Percentiles rank a stretch among this genome's conserved stretches.
These are phyloP conservation scores for Kazachstania psychrophila DNA, from an alignment of 805 yeast species.

Conservation along the genomic window DNA sequence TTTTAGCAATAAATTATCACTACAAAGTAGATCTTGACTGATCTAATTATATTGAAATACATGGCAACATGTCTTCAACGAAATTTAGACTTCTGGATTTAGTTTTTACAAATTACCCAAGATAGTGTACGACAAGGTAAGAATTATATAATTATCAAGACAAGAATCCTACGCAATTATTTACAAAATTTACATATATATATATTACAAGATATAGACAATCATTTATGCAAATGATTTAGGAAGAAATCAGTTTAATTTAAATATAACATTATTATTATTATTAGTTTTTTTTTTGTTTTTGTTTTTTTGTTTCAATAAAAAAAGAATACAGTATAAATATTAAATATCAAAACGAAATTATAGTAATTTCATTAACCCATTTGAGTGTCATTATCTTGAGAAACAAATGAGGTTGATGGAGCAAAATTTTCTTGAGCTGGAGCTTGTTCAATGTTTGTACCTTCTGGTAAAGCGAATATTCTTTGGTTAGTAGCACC, in stretches of 20 bases:
- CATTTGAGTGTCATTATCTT: slow-evolving; percentile 25
- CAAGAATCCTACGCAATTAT: no score
- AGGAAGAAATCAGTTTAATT: not conserved
- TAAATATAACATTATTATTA: slow-evolving; percentile 5
- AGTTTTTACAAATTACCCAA: no score
- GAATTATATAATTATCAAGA: no score
- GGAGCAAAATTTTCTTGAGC: slow-evolving; percentile 31
- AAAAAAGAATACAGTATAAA: not conserved
- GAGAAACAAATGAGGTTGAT: slow-evolving; percentile 16
- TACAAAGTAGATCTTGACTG: no score
- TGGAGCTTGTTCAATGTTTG: slow-evolving; percentile 61
- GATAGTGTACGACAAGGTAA: no score
- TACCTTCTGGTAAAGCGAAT: slow-evolving; percentile 70
- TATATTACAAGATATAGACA: no score
- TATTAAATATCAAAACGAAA: not conserved
- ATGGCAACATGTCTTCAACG: no score
- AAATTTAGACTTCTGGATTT: no score
- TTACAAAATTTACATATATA: no score
- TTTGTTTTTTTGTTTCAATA: slow-evolving; percentile 2
- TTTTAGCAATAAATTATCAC: not conserved
- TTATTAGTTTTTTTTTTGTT: slow-evolving; percentile 7
- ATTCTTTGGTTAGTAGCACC: slow-evolving; percentile 48
- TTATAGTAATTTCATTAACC: slow-evolving; percentile 7
- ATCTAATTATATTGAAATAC: no score
- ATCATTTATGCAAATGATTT: slow-evolving; percentile 24